Percentiles rank a stretch among this genome's conserved stretches.
Evolutionary conservation across 2,329 filamentous ascomycete species (phyloP).

Genomic region (Hypocrella siamensis): DNA sequence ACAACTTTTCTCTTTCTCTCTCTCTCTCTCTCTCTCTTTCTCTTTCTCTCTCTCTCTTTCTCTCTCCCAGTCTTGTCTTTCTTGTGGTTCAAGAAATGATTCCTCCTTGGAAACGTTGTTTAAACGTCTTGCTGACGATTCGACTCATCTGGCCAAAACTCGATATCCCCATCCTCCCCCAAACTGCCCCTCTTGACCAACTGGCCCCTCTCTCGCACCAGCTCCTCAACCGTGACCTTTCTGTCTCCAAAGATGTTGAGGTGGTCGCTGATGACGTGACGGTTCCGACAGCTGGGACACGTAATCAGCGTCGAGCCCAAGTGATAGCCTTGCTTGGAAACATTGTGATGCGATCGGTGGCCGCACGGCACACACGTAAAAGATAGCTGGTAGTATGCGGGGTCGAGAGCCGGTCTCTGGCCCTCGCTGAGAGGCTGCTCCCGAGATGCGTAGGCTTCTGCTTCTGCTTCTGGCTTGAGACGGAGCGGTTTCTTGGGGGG

Average conservation of each 20-base stretch:
- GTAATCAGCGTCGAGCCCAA: slow-evolving; percentile 76
- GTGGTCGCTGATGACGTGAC: slow-evolving; percentile 87
- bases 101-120: too few relatives aligned
- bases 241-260: slow-evolving; percentile 61
- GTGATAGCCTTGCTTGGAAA: slow-evolving; percentile 94
- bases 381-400: slow-evolving; percentile 69
- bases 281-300: slow-evolving; percentile 72
- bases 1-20: too few relatives aligned
- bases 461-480: slow-evolving; percentile 3
- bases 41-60: too few relatives aligned
- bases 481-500: slow-evolving; percentile 4
- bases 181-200: slow-evolving; percentile 57
- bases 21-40: too few relatives aligned
- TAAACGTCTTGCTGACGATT: too few relatives aligned
- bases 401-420: slow-evolving; percentile 13
- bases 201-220: slow-evolving; percentile 62
- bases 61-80: too few relatives aligned
- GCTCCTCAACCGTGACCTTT: slow-evolving; percentile 56
- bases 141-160: slow-evolving; percentile 72
- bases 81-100: too few relatives aligned
- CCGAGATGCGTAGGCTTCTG: slow-evolving; percentile 2
- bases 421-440: slow-evolving; percentile 13
- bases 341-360: slow-evolving; percentile 62
- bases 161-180: slow-evolving; percentile 68
- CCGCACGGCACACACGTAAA: slow-evolving; percentile 88